Conservation (phyloP, 345 rosid species). For the Microthlaspi erraticum region DNA sequence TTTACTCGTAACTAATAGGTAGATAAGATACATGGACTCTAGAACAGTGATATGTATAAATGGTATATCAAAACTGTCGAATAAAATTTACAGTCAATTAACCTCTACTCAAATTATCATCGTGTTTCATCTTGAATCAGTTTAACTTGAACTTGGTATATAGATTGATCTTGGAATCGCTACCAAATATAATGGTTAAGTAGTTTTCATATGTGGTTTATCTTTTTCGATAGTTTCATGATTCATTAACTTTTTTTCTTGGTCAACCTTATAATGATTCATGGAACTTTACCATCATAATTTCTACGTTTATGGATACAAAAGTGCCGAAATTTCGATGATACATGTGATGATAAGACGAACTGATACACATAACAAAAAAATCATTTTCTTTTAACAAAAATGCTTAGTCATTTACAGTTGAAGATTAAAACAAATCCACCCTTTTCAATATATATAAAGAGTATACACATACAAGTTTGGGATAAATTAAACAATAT, state of each 20-base stretch:
- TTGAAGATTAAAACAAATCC: not conserved
- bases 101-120: no score
- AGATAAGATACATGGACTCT: not conserved
- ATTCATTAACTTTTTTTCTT: no score
- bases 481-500: not conserved
- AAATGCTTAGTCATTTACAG: constrained; percentile 13
- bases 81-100: no score
- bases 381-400: no score
- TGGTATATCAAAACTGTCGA: no score
- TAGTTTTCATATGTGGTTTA: no score
- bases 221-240: no score
- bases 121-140: no score
- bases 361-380: constrained; percentile 24
- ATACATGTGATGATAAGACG: constrained; percentile 28
- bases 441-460: not conserved
- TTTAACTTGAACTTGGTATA: not conserved
- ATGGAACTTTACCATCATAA: no score
- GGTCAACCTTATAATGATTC: no score
- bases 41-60: not conserved
- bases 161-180: no score
- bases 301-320: not conserved
- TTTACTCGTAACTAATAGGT: not conserved
- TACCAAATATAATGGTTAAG: no score
- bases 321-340: constrained; percentile 16
- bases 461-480: not conserved